These are phyloP conservation scores for Carex scoparia DNA, from an alignment of 176 grass and related monocot genomes.

Conservation along the genomic window DNA sequence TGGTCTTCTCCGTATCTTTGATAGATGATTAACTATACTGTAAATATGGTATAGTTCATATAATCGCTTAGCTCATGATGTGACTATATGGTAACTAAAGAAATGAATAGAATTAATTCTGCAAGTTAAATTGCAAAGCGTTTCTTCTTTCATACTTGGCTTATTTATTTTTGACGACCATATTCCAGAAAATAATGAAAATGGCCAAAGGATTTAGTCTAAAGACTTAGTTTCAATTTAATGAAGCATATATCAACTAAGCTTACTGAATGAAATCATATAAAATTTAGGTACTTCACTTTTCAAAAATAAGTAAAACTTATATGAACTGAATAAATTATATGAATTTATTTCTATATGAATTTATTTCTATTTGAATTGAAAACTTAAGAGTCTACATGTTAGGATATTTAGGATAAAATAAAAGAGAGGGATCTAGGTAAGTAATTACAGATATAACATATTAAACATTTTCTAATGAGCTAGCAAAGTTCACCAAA, in stretches of 20 bases:
- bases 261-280: no score
- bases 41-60: conserved; percentile 47
- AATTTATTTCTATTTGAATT: no score
- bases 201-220: background rate
- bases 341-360: no score
- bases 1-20: conserved; percentile 29
- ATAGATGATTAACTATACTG: conserved; percentile 38
- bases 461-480: background rate
- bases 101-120: background rate
- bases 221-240: no score
- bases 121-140: background rate
- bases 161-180: background rate
- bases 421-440: background rate
- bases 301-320: no score
- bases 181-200: background rate
- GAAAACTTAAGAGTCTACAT: no score
- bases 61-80: background rate
- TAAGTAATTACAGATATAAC: background rate
- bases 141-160: background rate
- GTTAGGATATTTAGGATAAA: no score
- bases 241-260: no score
- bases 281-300: no score
- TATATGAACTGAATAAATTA: no score
- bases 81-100: background rate
- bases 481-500: background rate